These are phyloP conservation scores for Clarkia xantiana DNA, from an alignment of 345 rosid genomes.

Conservation along the genomic window DNA sequence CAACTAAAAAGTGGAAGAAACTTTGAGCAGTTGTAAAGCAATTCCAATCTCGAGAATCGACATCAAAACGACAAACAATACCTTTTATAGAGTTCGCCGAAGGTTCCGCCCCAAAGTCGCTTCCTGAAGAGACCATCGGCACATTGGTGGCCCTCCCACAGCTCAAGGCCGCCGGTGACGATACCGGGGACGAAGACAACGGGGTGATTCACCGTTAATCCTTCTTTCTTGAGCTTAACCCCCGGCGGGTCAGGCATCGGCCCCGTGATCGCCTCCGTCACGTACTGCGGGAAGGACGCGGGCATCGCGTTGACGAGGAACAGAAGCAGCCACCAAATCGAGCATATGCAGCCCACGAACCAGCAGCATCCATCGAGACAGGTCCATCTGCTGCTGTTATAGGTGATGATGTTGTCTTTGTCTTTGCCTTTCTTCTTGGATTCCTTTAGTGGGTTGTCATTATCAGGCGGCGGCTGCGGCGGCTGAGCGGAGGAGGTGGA, in stretches of 20 bases:
- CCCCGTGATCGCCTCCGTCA: conserved; percentile 55
- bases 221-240: conserved; percentile 46
- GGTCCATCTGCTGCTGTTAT: conserved; percentile 16
- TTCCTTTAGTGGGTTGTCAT: conserved; percentile 2
- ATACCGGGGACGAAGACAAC: conserved; percentile 68
- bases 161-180: conserved; percentile 59
- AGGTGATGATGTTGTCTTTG: conserved; percentile 1
- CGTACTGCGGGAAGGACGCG: conserved; percentile 53
- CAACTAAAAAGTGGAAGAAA: neutral
- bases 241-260: conserved; percentile 58
- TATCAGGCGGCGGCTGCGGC: neutral
- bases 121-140: conserved; percentile 59
- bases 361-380: conserved; percentile 56
- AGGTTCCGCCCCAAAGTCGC: conserved; percentile 67
- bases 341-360: conserved; percentile 45
- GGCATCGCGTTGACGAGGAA: conserved; percentile 51
- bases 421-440: conserved; percentile 5
- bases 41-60: neutral
- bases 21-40: too few species aligned
- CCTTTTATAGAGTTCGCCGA: conserved; percentile 58
- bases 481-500: conserved; percentile 1
- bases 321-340: conserved; percentile 47
- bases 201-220: conserved; percentile 41
- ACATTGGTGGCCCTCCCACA: conserved; percentile 62
- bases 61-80: conserved; percentile 3